Base-by-base conservation (phyloP, 2,329 filamentous ascomycete species). In the Apiospora koreana region DNA sequence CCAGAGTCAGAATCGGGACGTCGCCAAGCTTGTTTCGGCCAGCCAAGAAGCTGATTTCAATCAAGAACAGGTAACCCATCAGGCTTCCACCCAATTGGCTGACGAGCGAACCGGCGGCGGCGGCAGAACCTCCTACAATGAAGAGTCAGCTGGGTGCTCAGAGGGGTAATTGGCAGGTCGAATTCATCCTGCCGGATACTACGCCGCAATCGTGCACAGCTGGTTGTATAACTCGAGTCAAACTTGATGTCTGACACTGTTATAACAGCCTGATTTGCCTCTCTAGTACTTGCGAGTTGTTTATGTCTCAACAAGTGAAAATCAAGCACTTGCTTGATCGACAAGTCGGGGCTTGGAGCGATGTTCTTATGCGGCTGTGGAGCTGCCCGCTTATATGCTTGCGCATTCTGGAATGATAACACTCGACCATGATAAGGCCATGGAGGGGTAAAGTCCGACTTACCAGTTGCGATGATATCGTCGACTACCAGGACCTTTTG, bases 381-480 rank as follows among this genome's bases (percentile, higher is more conserved):
- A 62, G 9, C 18, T 35, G 28, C 18, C 54, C 54, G 12, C 54
- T 35, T n/a, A 38, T 21, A 38, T 38, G 21, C 31, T 62, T 62
- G 54, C 54, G 35, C 18, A 62, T 38, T 14, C 54, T 38, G 54
- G 31, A 38, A 38, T 38, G 54, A 38, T 38, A 62, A 62, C 31
- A 38, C 54, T n/a, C 28, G 54, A 38, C 28, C 54, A n/a, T 8
- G 31, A 62, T 8, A 38, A 35, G 54, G 35, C 21, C 31, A 62
- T 21, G 31, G 54, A 62, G 54, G 54, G 54, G 31, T 62, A 38
- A 28, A 38, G 21, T 38, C 18, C 8, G 28, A 68, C 92, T 81
- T 86, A 97, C 95, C 95, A 74, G 96, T 99, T 70, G 96, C 96
- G 84, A 99, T 98, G 79, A 99, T 97, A 81, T 99, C 96, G 82